Evolutionary conservation across 164 flowering plant genomes (phyloP).

Genomic region (Nymphaea colorata): DNA sequence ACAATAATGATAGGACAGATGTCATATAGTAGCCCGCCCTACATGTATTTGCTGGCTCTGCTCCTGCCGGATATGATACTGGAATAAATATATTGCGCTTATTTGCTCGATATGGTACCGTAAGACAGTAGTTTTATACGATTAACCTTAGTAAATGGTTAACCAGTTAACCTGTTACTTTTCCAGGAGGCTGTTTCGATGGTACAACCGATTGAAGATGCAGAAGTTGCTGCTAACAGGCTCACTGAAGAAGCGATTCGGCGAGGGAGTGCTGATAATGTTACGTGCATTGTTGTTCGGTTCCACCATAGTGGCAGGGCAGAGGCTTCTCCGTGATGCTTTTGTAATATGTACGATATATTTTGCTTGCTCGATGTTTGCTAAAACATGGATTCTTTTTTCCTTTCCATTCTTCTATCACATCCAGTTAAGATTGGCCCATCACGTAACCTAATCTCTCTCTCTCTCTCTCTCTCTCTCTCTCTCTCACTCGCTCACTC

Average conservation of each 20-base stretch:
- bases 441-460: neutral
- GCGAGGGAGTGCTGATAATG: neutral
- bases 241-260: slow-evolving; percentile 1
- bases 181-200: slow-evolving; percentile 3
- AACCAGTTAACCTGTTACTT: neutral
- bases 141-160: no score
- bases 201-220: neutral
- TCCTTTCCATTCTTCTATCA: no score
- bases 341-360: neutral
- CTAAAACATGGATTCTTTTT: no score
- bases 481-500: no score
- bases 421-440: no score
- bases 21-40: no score
- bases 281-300: slow-evolving; percentile 1
- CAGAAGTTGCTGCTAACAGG: neutral
- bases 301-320: neutral
- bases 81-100: no score
- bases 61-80: no score
- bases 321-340: neutral
- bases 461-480: neutral
- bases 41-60: no score
- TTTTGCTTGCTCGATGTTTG: neutral
- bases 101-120: no score
- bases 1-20: no score
- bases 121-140: neutral